These are phyloP conservation scores for Lunularia cruciata DNA, from an alignment of 225 moss, liverwort and hornwort genomes.

Conservation along the genomic window DNA sequence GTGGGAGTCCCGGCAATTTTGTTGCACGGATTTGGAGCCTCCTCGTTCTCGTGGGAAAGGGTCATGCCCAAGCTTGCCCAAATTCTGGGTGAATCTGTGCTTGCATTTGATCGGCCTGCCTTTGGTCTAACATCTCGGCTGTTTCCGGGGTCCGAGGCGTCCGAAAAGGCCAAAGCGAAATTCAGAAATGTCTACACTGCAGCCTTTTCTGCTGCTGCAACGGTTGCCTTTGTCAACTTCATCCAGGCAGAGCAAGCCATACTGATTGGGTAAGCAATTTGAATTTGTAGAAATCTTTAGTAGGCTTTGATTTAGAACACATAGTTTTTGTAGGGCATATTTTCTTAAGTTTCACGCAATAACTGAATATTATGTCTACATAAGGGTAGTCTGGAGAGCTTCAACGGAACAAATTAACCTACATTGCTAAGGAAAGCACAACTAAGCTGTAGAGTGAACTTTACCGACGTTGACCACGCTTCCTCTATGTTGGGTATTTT, in stretches of 20 bases:
- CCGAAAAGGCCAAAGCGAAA: constrained; percentile 13
- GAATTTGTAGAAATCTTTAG: background rate
- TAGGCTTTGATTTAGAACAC: background rate
- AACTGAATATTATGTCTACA: too few species aligned
- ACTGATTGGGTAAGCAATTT: constrained; percentile 75
- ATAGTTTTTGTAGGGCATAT: too few species aligned
- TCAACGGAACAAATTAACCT: too few species aligned
- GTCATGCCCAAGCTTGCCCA: constrained; percentile 67
- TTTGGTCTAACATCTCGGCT: constrained; percentile 84
- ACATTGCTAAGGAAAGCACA: too few species aligned
- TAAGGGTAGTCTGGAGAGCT: too few species aligned
- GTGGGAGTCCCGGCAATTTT: constrained; percentile 61
- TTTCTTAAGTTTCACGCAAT: too few species aligned
- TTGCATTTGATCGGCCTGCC: constrained; percentile 93
- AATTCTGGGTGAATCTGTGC: constrained; percentile 54
- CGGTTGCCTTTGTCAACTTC: constrained; percentile 73
- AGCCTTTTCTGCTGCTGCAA: constrained; percentile 70
- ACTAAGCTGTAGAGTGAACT: too few species aligned
- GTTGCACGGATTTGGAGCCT: constrained; percentile 92
- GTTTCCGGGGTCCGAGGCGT: constrained; percentile 18
- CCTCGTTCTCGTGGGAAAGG: constrained; percentile 85
- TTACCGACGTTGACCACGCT: too few species aligned
- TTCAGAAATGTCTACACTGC: constrained; percentile 60
- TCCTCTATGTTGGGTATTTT: too few species aligned
- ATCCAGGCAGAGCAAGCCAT: constrained; percentile 72